Evolutionary conservation across 1,139 yeast species (phyloP).

Genomic region (Diutina scorzettiae): DNA sequence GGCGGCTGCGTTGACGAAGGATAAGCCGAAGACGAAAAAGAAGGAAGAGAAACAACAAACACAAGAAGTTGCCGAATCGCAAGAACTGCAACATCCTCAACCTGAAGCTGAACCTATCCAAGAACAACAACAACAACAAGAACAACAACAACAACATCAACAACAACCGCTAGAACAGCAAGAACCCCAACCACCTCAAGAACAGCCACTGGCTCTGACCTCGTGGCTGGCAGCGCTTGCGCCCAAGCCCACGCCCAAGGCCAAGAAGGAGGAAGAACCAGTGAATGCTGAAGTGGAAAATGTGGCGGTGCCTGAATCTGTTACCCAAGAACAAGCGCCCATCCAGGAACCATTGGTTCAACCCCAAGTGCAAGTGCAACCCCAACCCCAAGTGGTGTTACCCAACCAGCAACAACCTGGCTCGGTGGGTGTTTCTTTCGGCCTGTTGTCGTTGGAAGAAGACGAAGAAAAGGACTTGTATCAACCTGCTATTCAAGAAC

Average conservation of each 20-base stretch:
- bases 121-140: constrained; percentile 7
- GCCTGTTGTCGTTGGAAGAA: constrained; percentile 21
- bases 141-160: constrained; percentile 6
- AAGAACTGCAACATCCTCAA: constrained; percentile 6
- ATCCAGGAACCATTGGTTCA: constrained; percentile 7
- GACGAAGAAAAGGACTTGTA: constrained; percentile 5
- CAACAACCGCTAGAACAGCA: constrained; percentile 8
- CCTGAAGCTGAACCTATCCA: constrained; percentile 6
- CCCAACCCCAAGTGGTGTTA: constrained; percentile 41
- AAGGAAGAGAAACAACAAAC: constrained; percentile 9
- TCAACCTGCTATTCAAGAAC: constrained; percentile 11
- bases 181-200: constrained; percentile 7
- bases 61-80: constrained; percentile 8
- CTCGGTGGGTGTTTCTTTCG: constrained; percentile 55
- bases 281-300: constrained; percentile 12
- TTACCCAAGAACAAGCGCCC: not conserved
- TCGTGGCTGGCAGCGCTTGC: constrained; percentile 55
- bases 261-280: not conserved
- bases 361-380: constrained; percentile 8
- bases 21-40: not conserved
- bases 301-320: constrained; percentile 10
- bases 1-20: constrained; percentile 36
- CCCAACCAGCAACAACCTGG: constrained; percentile 43
- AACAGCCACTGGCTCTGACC: constrained; percentile 9
- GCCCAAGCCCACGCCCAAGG: constrained; percentile 28